Base-by-base conservation (phyloP, 345 rosid species). In the Clarkia xantiana region DNA sequence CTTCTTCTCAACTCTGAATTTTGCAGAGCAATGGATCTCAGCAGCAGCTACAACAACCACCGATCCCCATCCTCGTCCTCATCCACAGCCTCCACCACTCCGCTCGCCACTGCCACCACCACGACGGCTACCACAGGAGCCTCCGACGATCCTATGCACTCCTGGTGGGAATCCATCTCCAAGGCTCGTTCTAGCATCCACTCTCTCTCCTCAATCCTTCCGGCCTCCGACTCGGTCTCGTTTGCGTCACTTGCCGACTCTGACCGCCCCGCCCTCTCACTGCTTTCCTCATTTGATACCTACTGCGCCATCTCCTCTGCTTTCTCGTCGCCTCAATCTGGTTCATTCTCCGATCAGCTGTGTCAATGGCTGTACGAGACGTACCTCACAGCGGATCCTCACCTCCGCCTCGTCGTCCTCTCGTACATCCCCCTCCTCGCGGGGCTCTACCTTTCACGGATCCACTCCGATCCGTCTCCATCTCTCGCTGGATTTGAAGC, bases 351-450 rank as follows among this genome's bases (percentile, higher is more conserved):
- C 40, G 94, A 91, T 58, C 79, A 83, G 18, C 85, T 91, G 47
- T 91, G 98, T 61, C 89, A 91, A 15, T 91, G 98, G 98, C 90
- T 91, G 47, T 91, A 84, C 71, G 94, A 91, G 11, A 91, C 96
- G 2, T 91, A 74, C 63, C 80, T 84, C 23, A 70, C 87, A 6
- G 62, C 93, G n/a, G 96, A 91, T 39, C 69, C 87, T 16, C 78
- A 81, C 46, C 96, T 91, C 66, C 90, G 93, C 20, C 80, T 86
- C 42, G 62, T 84, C 53, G 94, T 82, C 44, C 83, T 86, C 68
- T 83, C 94, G 22, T 81, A 83, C 61, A 68, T 91, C 18, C 98
- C 96, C 1, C 68, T 84, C 39, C 75, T 91, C 57, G 50, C 73
- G 40, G 84, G 94, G 6, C 60, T 72, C 54, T 86, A 91, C 65